A percentile compares a stretch with the other conserved stretches of the same genome.
Conservation (phyloP, 2,329 filamentous ascomycete genomes). For the Nannizziopsis barbatae region DNA sequence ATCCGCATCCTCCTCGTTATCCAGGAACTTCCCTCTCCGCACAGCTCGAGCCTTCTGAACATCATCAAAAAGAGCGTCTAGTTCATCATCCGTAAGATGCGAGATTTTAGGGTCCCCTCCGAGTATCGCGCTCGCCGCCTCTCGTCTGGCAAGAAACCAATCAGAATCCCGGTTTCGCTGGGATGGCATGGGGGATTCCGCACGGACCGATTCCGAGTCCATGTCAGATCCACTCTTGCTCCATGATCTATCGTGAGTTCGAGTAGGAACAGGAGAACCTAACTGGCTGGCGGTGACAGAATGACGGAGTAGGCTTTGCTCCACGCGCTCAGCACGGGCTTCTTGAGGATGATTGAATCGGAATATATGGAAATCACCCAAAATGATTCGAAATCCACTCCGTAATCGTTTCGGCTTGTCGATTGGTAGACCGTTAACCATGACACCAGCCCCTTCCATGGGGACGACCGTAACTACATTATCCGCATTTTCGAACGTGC, state of each 20-base stretch:
- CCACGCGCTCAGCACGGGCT: conserved; percentile 79
- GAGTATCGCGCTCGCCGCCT: conserved; percentile 83
- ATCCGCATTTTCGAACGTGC: conserved; percentile 84
- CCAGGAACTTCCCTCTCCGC: conserved; percentile 55
- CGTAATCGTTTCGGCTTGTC: conserved; percentile 74
- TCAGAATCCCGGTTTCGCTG: conserved; percentile 67
- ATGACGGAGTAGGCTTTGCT: conserved; percentile 77
- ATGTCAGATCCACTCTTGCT: conserved; percentile 71
- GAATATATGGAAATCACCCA: conserved; percentile 95
- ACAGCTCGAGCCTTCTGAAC: conserved; percentile 80
- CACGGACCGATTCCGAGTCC: conserved; percentile 58
- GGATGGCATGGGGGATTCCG: conserved; percentile 65
- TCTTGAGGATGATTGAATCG: conserved; percentile 97
- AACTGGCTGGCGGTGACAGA: conserved; percentile 57
- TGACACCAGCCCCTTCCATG: conserved; percentile 83
- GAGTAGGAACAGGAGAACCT: conserved; percentile 48
- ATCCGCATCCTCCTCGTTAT: conserved; percentile 66
- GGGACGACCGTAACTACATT: conserved; percentile 87
- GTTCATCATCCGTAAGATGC: conserved; percentile 80
- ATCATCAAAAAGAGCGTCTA: conserved; percentile 88
- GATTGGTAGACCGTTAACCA: conserved; percentile 92
- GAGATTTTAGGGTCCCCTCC: conserved; percentile 87
- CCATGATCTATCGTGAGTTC: conserved; percentile 62
- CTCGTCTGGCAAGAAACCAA: conserved; percentile 85
- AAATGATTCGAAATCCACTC: conserved; percentile 86